A percentile compares a stretch with the other conserved stretches of the same genome.
Evolutionary conservation across 306 rosid genomes (phyloP).

Genomic region (Corylus avellana): DNA sequence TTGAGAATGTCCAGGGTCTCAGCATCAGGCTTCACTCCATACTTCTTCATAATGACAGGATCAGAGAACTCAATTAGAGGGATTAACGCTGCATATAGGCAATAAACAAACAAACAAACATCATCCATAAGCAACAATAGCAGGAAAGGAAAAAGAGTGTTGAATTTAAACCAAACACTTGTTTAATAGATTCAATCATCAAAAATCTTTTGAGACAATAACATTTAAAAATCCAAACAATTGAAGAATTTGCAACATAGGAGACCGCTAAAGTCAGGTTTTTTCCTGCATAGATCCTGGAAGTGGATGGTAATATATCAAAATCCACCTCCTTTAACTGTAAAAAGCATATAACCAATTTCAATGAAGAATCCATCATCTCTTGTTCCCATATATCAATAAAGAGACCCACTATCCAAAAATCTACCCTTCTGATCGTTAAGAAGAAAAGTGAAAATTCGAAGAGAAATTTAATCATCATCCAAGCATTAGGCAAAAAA

Average conservation of each 20-base stretch:
- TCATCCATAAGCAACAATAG: neutral
- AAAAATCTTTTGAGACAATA: neutral
- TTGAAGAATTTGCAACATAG: neutral
- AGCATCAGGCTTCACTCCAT: constrained; percentile 50
- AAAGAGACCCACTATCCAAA: neutral
- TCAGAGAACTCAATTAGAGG: constrained; percentile 65
- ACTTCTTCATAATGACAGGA: constrained; percentile 53
- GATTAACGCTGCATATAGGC: constrained; percentile 56
- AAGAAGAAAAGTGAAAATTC: neutral
- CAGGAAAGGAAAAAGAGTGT: neutral
- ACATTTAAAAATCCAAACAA: neutral
- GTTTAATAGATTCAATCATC: neutral
- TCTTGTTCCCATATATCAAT: neutral
- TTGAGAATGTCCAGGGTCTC: constrained; percentile 53
- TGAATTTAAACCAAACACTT: neutral
- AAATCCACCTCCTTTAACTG: neutral
- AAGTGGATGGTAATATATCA: neutral
- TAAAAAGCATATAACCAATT: neutral
- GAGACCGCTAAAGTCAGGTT: neutral
- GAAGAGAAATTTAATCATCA: neutral
- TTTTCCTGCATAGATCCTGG: neutral
- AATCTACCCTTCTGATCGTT: neutral
- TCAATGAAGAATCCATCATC: neutral
- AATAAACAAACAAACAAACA: neutral
- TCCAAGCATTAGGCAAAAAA: neutral